These are phyloP conservation scores for Nannochloris sp. DNA, from an alignment of 139 green algal species.

Conservation along the genomic window DNA sequence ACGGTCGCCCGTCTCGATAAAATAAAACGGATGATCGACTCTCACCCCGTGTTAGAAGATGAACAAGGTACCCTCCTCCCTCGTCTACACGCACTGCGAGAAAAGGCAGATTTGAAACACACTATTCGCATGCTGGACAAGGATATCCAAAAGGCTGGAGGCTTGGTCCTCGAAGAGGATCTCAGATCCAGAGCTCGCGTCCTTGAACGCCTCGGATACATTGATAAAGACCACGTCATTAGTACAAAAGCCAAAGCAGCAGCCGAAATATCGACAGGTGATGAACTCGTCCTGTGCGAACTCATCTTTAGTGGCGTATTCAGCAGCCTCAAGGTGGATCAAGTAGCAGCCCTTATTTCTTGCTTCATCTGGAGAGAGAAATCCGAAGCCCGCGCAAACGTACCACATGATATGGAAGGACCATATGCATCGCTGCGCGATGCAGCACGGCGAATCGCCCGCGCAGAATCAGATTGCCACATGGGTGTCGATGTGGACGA, in stretches of 20 bases:
- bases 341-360: constrained; percentile 48
- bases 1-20: constrained; percentile 29
- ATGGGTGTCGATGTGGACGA: constrained; percentile 48
- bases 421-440: constrained; percentile 38
- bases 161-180: constrained; percentile 61
- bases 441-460: constrained; percentile 41
- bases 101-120: constrained; percentile 29
- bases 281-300: constrained; percentile 72
- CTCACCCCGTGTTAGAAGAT: constrained; percentile 31
- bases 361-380: constrained; percentile 71
- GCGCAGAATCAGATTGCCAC: constrained; percentile 39
- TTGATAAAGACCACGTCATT: constrained; percentile 46
- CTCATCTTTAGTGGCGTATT: constrained; percentile 69
- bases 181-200: constrained; percentile 45
- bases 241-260: constrained; percentile 54
- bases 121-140: constrained; percentile 29
- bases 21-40: constrained; percentile 37
- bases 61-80: constrained; percentile 14
- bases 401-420: constrained; percentile 44
- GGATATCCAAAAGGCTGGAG: constrained; percentile 42
- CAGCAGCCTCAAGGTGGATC: constrained; percentile 34
- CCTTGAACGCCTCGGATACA: constrained; percentile 52
- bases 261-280: constrained; percentile 44
- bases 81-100: constrained; percentile 29
- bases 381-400: constrained; percentile 29